Evolutionary conservation across 768 basidiomycete genomes (phyloP).

Genomic region (Mrakia gelida): DNA sequence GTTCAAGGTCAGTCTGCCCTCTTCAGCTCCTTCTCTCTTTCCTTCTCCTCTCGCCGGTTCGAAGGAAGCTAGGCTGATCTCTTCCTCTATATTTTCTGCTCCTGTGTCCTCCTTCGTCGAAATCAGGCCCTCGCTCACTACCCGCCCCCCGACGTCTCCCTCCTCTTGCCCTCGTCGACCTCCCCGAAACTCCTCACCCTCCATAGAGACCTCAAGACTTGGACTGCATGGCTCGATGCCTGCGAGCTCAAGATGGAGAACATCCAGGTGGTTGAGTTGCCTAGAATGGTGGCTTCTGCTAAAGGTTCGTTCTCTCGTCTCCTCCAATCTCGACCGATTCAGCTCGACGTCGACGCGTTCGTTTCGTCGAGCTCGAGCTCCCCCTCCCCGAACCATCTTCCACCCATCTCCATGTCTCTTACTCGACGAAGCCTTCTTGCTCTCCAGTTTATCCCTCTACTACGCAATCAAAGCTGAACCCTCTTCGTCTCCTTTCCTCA

Average conservation of each 20-base stretch:
- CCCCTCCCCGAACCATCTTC: no score
- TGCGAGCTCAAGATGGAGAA: neutral
- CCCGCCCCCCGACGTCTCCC: neutral
- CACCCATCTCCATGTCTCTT: no score
- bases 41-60: no score
- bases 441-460: neutral
- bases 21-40: no score
- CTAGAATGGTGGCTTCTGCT: neutral
- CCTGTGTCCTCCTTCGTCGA: neutral
- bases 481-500: no score
- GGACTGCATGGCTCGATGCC: neutral
- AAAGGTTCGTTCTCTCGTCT: neutral
- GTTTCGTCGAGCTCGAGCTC: neutral
- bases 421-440: no score
- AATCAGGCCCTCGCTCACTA: neutral
- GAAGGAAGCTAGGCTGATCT: no score
- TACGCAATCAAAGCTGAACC: neutral
- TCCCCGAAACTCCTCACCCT: neutral
- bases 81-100: no score
- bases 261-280: neutral
- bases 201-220: neutral
- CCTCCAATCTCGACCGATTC: neutral
- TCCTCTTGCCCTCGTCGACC: neutral
- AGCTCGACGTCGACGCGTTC: no score
- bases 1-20: neutral